phyloP scores from a whole-genome alignment of 169 alveolate genomes.

The Hepatocystis sp. region DNA sequence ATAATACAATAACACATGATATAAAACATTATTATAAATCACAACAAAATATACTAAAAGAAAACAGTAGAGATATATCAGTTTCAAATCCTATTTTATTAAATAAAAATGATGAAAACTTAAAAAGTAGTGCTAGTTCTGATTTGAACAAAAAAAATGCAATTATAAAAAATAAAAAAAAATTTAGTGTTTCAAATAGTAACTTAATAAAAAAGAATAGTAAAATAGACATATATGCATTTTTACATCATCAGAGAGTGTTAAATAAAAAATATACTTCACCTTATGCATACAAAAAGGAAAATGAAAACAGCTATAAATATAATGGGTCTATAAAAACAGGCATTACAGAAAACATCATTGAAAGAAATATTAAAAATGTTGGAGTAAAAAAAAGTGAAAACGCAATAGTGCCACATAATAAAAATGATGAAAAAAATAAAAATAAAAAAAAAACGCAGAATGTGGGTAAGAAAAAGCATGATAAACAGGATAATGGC shows the following conservation, averaged over 20 bases:
- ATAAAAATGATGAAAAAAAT: no score
- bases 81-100: background rate
- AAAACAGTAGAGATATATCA: background rate
- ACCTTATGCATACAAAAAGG: constrained; percentile 34
- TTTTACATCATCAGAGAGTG: constrained; percentile 30
- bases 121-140: background rate
- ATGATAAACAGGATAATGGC: background rate
- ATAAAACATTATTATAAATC: constrained; percentile 42
- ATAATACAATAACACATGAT: constrained; percentile 24
- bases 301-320: background rate
- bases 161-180: constrained; percentile 1
- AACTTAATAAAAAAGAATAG: constrained; percentile 5
- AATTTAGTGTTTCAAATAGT: background rate
- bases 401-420: background rate
- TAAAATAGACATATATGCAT: constrained; percentile 15
- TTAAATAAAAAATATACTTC: constrained; percentile 46
- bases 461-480: background rate
- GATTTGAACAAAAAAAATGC: no score
- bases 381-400: background rate
- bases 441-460: background rate
- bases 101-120: background rate
- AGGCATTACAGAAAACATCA: background rate
- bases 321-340: background rate
- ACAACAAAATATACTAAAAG: constrained; percentile 15
- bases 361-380: background rate